A percentile compares a stretch with the other conserved stretches of the same genome.
Evolutionary conservation across 768 basidiomycete species (phyloP).

Genomic region (Boletus speciosus): DNA sequence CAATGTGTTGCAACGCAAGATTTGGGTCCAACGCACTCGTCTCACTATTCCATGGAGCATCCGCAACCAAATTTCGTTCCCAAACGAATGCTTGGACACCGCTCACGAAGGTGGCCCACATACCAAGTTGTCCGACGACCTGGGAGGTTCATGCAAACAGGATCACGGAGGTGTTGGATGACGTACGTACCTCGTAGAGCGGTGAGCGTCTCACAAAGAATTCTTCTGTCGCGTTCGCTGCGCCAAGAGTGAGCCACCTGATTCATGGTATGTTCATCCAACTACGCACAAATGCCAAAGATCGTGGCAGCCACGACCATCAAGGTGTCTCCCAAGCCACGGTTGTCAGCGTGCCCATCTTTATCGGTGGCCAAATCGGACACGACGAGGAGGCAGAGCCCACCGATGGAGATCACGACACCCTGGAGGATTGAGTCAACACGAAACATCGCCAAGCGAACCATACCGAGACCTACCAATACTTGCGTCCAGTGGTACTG

Average conservation of each 20-base stretch:
- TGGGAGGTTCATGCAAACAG: slow-evolving; percentile 15
- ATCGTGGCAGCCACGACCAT: slow-evolving; percentile 84
- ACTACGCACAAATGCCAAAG: slow-evolving; percentile 73
- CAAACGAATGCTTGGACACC: slow-evolving; percentile 70
- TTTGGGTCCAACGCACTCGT: slow-evolving; percentile 47
- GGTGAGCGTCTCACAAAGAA: slow-evolving; percentile 79
- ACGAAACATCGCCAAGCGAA: neutral
- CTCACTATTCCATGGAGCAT: slow-evolving; percentile 65
- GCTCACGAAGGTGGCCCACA: slow-evolving; percentile 78
- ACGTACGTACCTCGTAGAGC: slow-evolving; percentile 59
- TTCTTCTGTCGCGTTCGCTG: slow-evolving; percentile 87
- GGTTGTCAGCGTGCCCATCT: slow-evolving; percentile 58
- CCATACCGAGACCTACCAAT: slow-evolving; percentile 40
- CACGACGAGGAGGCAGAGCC: slow-evolving; percentile 73
- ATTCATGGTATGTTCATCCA: neutral
- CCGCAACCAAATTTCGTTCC: slow-evolving; percentile 61
- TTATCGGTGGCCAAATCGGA: slow-evolving; percentile 77
- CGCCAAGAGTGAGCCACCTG: slow-evolving; percentile 1
- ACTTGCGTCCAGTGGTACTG: slow-evolving; percentile 83
- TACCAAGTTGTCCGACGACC: slow-evolving; percentile 82
- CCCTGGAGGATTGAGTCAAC: slow-evolving; percentile 42
- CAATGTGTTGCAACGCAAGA: slow-evolving; percentile 32
- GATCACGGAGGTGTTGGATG: neutral
- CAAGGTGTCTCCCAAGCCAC: slow-evolving; percentile 75
- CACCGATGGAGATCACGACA: slow-evolving; percentile 63